Evolutionary conservation across 345 rosid species (phyloP).

Genomic region (Brassica napus): Da-Ae NC_063439.1:26589001-26589500

Average conservation of each 20-base stretch:
- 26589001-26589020: constrained; percentile 17
- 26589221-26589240: constrained; percentile 75
- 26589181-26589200: constrained; percentile 61
- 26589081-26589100: constrained; percentile 59
- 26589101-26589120: constrained; percentile 74
- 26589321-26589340: constrained; percentile 1
- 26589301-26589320: constrained; percentile 1
- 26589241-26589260: constrained; percentile 71
- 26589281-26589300: constrained; percentile 42
- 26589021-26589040: neutral
- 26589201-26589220: constrained; percentile 62
- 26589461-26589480: constrained; percentile 38
- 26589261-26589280: constrained; percentile 66
- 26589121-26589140: constrained; percentile 75
- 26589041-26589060: constrained; percentile 30
- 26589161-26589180: constrained; percentile 71
- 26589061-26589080: constrained; percentile 51
- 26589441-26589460: constrained; percentile 44
- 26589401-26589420: constrained; percentile 26
- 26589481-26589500: constrained; percentile 33
- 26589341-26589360: constrained; percentile 36
- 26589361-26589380: constrained; percentile 57
- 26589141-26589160: constrained; percentile 84
- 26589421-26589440: constrained; percentile 36
- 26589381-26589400: constrained; percentile 75